Percentiles rank a stretch among this genome's conserved stretches.
These are phyloP conservation scores for Truncatella angustata DNA, from an alignment of 2,329 filamentous ascomycete species.

Conservation along the genomic window DNA sequence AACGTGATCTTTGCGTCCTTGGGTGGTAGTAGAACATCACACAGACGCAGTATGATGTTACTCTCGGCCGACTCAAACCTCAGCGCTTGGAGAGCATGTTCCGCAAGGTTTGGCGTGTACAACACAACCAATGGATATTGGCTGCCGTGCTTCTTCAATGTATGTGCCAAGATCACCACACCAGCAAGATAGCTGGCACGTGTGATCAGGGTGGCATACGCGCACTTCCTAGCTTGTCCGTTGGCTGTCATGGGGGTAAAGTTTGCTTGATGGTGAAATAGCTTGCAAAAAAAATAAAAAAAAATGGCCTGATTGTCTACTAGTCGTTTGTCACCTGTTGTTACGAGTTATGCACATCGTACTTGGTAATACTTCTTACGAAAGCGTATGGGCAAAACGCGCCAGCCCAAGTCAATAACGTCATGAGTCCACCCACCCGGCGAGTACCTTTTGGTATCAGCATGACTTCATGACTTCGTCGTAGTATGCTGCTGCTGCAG, in stretches of 20 bases:
- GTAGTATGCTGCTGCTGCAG: too few relatives aligned
- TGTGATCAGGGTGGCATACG: constrained; percentile 51
- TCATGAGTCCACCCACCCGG: too few relatives aligned
- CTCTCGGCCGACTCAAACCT: constrained; percentile 36
- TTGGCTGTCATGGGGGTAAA: background rate
- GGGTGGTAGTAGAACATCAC: constrained; percentile 39
- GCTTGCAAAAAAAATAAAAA: too few relatives aligned
- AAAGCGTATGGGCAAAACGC: background rate
- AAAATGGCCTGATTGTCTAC: too few relatives aligned
- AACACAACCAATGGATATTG: constrained; percentile 47
- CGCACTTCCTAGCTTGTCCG: constrained; percentile 17
- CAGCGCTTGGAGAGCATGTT: constrained; percentile 38
- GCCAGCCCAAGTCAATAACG: background rate
- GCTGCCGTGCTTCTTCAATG: constrained; percentile 42
- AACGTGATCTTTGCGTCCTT: constrained; percentile 31
- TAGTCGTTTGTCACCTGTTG: background rate
- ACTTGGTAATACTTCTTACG: background rate
- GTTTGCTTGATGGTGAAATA: background rate
- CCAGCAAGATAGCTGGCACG: constrained; percentile 50
- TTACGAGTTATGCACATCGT: background rate
- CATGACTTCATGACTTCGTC: constrained; percentile 1
- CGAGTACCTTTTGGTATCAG: too few relatives aligned
- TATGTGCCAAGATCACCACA: constrained; percentile 47
- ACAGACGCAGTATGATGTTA: constrained; percentile 36
- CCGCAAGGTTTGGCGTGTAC: constrained; percentile 42